phyloP scores from a whole-genome alignment of 75 land plant genomes.

The Chamaecyparis obtusa region DNA sequence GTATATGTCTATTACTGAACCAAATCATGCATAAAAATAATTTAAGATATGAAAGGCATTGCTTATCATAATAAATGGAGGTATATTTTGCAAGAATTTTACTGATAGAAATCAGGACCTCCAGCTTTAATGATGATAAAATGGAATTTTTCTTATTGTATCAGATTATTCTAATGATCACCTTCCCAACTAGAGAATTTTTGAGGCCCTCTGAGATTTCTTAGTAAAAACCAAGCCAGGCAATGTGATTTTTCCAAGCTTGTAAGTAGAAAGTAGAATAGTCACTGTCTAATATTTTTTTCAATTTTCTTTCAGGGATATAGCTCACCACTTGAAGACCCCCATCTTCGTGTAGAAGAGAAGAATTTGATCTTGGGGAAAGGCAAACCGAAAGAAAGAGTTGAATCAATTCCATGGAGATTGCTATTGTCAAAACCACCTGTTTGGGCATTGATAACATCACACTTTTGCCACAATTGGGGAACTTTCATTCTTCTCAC shows the following conservation, averaged over 20 bases:
- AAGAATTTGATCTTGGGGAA: conserved; percentile 64
- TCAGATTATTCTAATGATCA: not conserved
- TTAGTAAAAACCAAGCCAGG: not conserved
- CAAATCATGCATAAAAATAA: not conserved
- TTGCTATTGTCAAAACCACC: conserved; percentile 86
- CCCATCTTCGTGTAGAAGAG: conserved; percentile 57
- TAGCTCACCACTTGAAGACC: conserved; percentile 91
- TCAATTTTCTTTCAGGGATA: conserved; percentile 48
- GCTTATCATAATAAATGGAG: not conserved
- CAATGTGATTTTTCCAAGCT: not conserved
- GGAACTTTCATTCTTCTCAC: conserved; percentile 98
- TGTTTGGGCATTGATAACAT: conserved; percentile 96
- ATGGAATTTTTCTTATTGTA: not conserved
- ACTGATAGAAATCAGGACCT: not conserved
- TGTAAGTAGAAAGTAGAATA: not conserved
- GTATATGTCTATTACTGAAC: not conserved
- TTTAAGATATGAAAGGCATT: not conserved
- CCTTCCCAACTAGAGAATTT: not conserved
- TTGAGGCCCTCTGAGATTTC: not conserved
- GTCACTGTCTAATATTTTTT: not conserved
- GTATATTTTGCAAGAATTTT: not conserved
- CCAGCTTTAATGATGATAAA: not conserved
- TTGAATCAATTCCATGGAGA: conserved; percentile 81
- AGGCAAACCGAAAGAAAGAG: conserved; percentile 65
- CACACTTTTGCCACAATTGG: conserved; percentile 99